Conservation (phyloP, 2,329 filamentous ascomycete genomes). For the Mycocentrospora acerina region DNA sequence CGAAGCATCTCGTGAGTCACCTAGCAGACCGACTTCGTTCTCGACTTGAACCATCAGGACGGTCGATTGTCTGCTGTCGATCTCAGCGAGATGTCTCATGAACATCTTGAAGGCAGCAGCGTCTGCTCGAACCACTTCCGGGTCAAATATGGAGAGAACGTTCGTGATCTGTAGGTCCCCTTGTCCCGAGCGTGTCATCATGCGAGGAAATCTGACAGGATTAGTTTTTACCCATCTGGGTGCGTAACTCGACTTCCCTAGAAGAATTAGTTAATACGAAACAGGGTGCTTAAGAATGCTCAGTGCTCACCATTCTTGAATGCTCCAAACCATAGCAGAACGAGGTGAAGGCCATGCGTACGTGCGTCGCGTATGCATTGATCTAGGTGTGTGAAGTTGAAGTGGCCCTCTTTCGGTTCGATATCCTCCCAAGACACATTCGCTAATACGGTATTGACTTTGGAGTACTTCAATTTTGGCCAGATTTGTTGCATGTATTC, state of each 20-base stretch:
- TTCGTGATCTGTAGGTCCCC: not conserved
- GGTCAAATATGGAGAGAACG: constrained; percentile 23
- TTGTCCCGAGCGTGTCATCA: constrained; percentile 1
- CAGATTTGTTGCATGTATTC: constrained; percentile 6
- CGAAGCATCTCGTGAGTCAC: constrained; percentile 54
- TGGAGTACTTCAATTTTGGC: not conserved
- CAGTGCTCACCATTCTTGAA: constrained; percentile 47
- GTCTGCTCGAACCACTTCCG: constrained; percentile 35
- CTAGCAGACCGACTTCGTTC: constrained; percentile 55
- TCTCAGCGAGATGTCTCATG: constrained; percentile 41
- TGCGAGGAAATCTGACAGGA: constrained; percentile 28
- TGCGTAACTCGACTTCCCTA: constrained; percentile 25
- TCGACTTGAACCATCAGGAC: constrained; percentile 59
- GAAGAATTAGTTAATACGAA: no score
- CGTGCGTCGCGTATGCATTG: constrained; percentile 38
- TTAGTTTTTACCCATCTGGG: constrained; percentile 12
- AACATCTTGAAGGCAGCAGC: constrained; percentile 39
- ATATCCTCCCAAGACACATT: constrained; percentile 47
- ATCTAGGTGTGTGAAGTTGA: constrained; percentile 44
- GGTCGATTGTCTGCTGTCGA: constrained; percentile 49
- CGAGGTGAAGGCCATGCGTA: constrained; percentile 36
- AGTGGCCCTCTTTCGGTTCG: constrained; percentile 45
- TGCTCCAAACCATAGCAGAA: constrained; percentile 48
- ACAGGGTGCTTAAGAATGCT: no score
- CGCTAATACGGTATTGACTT: not conserved